Evolutionary conservation across 1,284 basidiomycete species (phyloP), one percentile per base, ranked within the genome.

Genomic region (Taiwanofungus camphoratus): DNA sequence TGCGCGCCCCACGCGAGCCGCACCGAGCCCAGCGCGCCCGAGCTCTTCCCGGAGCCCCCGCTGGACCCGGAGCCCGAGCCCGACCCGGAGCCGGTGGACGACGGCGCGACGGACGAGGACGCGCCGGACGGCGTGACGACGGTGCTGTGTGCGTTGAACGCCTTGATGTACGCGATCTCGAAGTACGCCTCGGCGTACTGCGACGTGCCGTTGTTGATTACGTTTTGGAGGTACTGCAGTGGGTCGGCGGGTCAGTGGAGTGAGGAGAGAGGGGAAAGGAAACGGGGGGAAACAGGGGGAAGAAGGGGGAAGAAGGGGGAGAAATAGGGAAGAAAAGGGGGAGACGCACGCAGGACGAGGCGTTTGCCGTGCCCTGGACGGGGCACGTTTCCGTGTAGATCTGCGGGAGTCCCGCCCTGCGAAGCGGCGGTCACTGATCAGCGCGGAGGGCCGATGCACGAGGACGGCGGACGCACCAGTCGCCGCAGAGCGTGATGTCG

Each of bases 401-500:
- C 21, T 47, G 41, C 1, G 68, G 61, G 12, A 65, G 52, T 9
- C 73, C 73, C n/a, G 74, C 74, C 74, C 74, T 75, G 36, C 12
- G 23, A 16, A 20, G 16, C 15, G 21, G 12, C 12, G 36, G 11
- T 39, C 33, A 33, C 4, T 13, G 36, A 50, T 19, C 51, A 32
- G 21, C 22, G 5, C 6, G 35, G 23, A 16, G 35, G 23, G 9
- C 5, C 15, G n/a, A 16, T 26, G n/a, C 12, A 15, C 4, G 32
- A 4, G 12, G 27, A 15, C 1, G 23, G 44, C 26, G 41, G 1
- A 48, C 66, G 21, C 37, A 73, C 72, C 73, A 79, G 46, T 63
- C 60, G 20, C 79, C 68, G 55, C 80, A 84, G 24, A 83, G 66
- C 12, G 70, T 73, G 45, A 78, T 79, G 46, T 79, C 70, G 45